These are phyloP conservation scores for Phoma sp. DNA, from an alignment of 2,329 filamentous ascomycete species.

Conservation along the genomic window DNA sequence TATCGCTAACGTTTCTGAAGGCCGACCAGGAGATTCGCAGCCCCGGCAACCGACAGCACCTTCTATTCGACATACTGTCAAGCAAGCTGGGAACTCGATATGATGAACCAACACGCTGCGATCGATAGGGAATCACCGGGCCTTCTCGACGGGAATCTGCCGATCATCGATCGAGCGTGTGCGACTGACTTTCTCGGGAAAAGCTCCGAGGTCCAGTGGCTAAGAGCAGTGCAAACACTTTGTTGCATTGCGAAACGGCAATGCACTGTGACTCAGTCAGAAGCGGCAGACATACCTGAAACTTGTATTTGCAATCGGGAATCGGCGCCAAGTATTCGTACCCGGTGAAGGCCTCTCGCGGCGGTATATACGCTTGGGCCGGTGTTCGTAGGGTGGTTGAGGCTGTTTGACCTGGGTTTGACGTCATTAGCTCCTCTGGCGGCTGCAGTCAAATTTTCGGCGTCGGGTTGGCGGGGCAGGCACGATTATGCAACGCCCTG, in stretches of 20 bases:
- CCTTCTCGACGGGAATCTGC: constrained; percentile 39
- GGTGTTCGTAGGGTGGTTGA: no score
- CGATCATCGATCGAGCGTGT: constrained; percentile 30
- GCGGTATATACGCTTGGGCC: no score
- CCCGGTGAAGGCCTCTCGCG: constrained; percentile 39
- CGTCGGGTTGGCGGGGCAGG: no score
- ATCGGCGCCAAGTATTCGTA: constrained; percentile 50
- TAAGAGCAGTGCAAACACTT: constrained; percentile 43
- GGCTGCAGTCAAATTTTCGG: no score
- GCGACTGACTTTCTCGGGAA: constrained; percentile 46
- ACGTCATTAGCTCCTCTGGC: no score
- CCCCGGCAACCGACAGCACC: constrained; percentile 18
- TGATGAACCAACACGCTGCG: constrained; percentile 18
- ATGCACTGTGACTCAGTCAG: constrained; percentile 23
- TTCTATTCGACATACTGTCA: constrained; percentile 29
- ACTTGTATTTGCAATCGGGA: constrained; percentile 54
- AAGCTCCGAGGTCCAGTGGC: constrained; percentile 44
- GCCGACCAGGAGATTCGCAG: constrained; percentile 40
- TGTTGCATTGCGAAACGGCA: constrained; percentile 25
- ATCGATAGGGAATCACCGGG: constrained; percentile 30
- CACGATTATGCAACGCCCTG: no score
- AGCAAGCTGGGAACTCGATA: constrained; percentile 12
- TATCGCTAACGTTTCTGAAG: constrained; percentile 24
- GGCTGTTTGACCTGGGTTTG: no score
- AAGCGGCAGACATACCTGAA: constrained; percentile 53